Evolutionary conservation across 495 filamentous ascomycete genomes (phyloP), one percentile per base, ranked within the genome.

Genomic region (Aspergillus sparsus): DNA sequence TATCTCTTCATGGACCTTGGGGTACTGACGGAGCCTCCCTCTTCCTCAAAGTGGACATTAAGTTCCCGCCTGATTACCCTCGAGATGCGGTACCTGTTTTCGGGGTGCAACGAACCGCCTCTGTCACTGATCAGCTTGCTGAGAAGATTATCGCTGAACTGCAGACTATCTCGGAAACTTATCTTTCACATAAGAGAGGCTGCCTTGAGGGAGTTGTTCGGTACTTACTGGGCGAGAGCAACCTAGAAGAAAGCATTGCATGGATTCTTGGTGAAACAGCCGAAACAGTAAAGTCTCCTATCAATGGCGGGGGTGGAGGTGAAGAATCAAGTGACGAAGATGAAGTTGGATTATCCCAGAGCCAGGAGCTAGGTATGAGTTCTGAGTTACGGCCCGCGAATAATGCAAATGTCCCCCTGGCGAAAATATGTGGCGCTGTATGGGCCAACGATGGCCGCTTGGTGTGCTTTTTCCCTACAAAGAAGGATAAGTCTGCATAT

Each of bases 1-100:
- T 94, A 33, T 94, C 91, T 5, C 79, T 97, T 41, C 88, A 89
- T 69, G 92, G 93, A 0, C 93, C 93, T 7, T 97, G 92, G 92
- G 91, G 90, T 11, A 68, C 76, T 32, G 83, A 89, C n/a, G 79
- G 79, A 3, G 84, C 83, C 53, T 80, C 84, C 10, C 85, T 90
- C 39, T 94, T 89, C 69, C 76, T 97, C 63, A 89, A 91, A 69
- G 82, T 90, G 53, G 87, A 85, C 44, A 84, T 96, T 53, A 84
- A 87, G 46, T 95, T 97, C 65, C 93, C 93, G 0, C 68, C 72
- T 11, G 83, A 83, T 60, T 97, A 97, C 68, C 93, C 93, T 0
- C 82, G 85, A 57, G 76, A 74, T 21, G 74, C 84, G 49, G 74
- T 85, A 7, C 91, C 89, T 1, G 78, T 66, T 9, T 92, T 93